Evolutionary conservation across 2,329 filamentous ascomycete species (phyloP).

Genomic region (Phymatotrichopsis omnivora): DNA sequence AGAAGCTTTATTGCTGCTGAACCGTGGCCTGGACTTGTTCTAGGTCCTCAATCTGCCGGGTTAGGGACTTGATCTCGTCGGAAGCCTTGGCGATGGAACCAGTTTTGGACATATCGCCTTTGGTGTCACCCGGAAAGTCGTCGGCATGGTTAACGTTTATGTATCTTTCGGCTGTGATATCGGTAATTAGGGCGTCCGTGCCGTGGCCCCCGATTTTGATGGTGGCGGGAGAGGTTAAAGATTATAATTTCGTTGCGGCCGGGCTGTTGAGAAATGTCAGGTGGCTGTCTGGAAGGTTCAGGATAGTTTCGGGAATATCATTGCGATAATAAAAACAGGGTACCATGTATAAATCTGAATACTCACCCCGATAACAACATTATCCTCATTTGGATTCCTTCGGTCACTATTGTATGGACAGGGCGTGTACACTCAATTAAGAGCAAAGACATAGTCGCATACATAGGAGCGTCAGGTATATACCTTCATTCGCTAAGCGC

Average conservation of each 20-base stretch:
- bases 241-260: constrained; percentile 49
- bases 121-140: no score
- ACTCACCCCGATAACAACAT: constrained; percentile 28
- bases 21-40: constrained; percentile 24
- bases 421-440: no score
- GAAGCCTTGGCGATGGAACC: constrained; percentile 26
- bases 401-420: no score
- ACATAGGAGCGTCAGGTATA: no score
- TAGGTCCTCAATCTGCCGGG: constrained; percentile 29
- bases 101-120: no score
- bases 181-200: constrained; percentile 44
- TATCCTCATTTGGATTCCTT: no score
- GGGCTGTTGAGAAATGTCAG: constrained; percentile 36
- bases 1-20: constrained; percentile 28
- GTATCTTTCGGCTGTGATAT: constrained; percentile 54
- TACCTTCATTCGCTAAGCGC: no score
- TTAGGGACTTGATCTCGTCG: constrained; percentile 28
- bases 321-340: constrained; percentile 30
- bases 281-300: no score
- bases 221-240: constrained; percentile 45
- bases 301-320: no score
- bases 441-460: no score
- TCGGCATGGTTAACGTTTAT: no score
- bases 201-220: constrained; percentile 52
- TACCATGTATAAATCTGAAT: constrained; percentile 35